Evolutionary conservation across 352 stramenopile species (phyloP).

Genomic region (Phytophthora hybrid): DNA sequence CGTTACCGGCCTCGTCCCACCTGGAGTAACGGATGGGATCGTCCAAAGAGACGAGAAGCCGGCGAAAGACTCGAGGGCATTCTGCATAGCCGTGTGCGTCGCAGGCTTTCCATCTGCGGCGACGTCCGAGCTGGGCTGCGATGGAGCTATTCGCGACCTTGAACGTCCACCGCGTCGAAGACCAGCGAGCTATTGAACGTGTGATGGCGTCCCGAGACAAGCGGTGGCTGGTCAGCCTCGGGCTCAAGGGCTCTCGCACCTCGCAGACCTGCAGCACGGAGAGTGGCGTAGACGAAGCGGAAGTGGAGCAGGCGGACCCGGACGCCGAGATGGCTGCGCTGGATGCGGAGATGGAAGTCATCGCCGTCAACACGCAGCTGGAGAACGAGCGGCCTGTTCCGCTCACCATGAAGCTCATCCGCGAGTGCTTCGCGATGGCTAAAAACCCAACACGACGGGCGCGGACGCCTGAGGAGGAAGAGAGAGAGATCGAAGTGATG

Average conservation of each 20-base stretch:
- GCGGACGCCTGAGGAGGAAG: conserved; percentile 21
- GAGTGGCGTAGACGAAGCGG: conserved; percentile 10
- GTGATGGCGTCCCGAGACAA: conserved; percentile 46
- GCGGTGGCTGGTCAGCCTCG: conserved; percentile 40
- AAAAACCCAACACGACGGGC: conserved; percentile 20
- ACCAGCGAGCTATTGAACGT: conserved; percentile 40
- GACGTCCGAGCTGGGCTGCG: neutral
- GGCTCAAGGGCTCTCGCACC: conserved; percentile 22
- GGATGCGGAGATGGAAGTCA: conserved; percentile 54
- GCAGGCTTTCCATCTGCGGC: conserved; percentile 7
- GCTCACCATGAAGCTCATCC: conserved; percentile 79
- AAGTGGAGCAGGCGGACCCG: conserved; percentile 45
- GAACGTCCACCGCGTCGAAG: conserved; percentile 38
- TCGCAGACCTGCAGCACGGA: conserved; percentile 10
- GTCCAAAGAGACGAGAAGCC: conserved; percentile 24
- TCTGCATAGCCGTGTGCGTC: conserved; percentile 13
- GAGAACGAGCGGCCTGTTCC: conserved; percentile 48
- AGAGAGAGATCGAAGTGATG: conserved; percentile 52
- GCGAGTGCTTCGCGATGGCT: conserved; percentile 41
- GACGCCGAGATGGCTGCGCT: conserved; percentile 68
- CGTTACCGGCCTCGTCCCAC: conserved; percentile 37
- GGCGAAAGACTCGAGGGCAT: conserved; percentile 11
- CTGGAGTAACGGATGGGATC: conserved; percentile 39
- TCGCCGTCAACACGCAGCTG: conserved; percentile 41
- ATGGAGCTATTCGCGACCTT: conserved; percentile 56